Percentiles rank a stretch among this genome's conserved stretches.
Conservation (phyloP, 2,329 filamentous ascomycete genomes). For the Lojkania enalia region DNA sequence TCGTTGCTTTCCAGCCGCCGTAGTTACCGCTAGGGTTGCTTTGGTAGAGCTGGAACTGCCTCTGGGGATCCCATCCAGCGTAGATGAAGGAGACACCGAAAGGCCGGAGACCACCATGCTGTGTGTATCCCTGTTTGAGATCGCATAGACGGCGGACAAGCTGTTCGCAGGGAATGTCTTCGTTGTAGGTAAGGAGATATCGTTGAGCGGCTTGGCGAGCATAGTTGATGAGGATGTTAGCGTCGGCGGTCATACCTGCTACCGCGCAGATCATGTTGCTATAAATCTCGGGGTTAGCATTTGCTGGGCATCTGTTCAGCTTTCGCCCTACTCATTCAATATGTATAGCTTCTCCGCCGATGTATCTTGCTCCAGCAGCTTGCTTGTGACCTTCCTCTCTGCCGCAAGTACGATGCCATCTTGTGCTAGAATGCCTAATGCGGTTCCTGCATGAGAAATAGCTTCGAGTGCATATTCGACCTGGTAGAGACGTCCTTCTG, state of each 20-base stretch:
- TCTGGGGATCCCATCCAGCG: constrained; percentile 92
- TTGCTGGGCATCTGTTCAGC: neutral
- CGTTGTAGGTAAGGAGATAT: constrained; percentile 98
- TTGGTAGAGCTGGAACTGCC: constrained; percentile 98
- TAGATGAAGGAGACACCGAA: constrained; percentile 99
- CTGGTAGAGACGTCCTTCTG: constrained; percentile 96
- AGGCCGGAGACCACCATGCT: constrained; percentile 95
- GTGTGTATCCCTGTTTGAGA: constrained; percentile 98
- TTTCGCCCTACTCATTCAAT: constrained; percentile 79
- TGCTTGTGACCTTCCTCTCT: constrained; percentile 98
- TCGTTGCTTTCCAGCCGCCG: constrained; percentile 98
- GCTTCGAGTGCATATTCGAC: constrained; percentile 99
- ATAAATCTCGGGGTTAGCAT: constrained; percentile 5
- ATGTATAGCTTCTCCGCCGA: constrained; percentile 99
- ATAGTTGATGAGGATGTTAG: constrained; percentile 99
- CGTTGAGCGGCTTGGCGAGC: constrained; percentile 94
- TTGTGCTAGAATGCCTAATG: constrained; percentile 93
- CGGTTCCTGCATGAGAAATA: constrained; percentile 97
- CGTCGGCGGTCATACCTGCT: constrained; percentile 98
- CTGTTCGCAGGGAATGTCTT: constrained; percentile 99
- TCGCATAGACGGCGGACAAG: constrained; percentile 95
- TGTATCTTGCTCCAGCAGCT: constrained; percentile 98
- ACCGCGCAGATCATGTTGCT: constrained; percentile 99
- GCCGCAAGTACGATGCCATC: constrained; percentile 98
- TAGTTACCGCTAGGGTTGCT: constrained; percentile 99